These are phyloP conservation scores for Cadophora luteo-olivacea DNA, from an alignment of 2,329 filamentous ascomycete species.

Conservation along the genomic window DNA sequence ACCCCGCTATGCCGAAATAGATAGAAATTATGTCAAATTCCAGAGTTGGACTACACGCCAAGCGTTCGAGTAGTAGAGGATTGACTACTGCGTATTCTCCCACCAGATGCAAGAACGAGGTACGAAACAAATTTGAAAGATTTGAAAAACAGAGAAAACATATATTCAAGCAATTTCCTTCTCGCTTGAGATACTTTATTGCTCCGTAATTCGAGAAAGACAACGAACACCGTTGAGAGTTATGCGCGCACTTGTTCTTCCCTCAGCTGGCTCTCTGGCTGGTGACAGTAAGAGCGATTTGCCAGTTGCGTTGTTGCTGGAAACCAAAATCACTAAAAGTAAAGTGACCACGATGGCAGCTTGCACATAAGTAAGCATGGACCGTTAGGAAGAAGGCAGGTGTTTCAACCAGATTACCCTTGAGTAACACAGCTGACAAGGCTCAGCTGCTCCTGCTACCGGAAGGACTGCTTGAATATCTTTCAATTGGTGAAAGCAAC, in stretches of 20 bases:
- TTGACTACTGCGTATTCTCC: neutral
- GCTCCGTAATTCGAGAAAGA: neutral
- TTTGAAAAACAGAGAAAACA: neutral
- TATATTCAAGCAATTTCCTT: neutral
- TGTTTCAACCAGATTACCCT: neutral
- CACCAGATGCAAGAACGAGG: neutral
- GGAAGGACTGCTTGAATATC: neutral
- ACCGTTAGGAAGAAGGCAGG: neutral
- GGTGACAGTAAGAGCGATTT: neutral
- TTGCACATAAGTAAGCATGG: neutral
- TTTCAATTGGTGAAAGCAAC: neutral
- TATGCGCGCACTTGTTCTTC: neutral
- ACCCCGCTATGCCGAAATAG: neutral
- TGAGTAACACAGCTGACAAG: neutral
- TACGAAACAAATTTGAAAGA: neutral
- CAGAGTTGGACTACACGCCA: neutral
- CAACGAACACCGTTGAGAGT: neutral
- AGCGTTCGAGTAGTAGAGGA: neutral
- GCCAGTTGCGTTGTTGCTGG: neutral
- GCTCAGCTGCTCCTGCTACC: neutral
- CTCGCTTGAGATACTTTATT: neutral
- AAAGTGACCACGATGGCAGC: neutral
- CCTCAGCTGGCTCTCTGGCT: neutral
- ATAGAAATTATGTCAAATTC: neutral
- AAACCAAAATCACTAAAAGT: neutral